A percentile compares a stretch with the other conserved stretches of the same genome.
Conservation (phyloP, 2,329 filamentous ascomycete genomes). For the Xenoacremonium recifei region DNA sequence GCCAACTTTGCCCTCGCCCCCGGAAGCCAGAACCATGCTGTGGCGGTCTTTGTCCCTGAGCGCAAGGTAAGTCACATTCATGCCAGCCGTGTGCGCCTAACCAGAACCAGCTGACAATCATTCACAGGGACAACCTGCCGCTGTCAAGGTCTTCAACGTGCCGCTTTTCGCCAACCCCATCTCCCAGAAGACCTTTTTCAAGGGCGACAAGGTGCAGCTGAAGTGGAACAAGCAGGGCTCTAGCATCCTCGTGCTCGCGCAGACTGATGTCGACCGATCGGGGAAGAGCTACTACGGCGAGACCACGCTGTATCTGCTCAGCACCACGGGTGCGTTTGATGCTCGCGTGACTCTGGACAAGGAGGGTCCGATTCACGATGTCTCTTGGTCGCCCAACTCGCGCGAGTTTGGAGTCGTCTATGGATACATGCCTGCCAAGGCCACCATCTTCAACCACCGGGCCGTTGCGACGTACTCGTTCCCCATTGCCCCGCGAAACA, state of each 20-base stretch:
- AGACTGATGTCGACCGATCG: conserved; percentile 96
- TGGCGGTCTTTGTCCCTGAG: conserved; percentile 94
- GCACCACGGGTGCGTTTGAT: conserved; percentile 87
- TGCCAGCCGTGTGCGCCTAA: neutral
- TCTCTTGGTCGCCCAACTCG: conserved; percentile 96
- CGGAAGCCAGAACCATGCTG: conserved; percentile 77
- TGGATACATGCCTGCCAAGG: conserved; percentile 98
- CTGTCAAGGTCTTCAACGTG: conserved; percentile 92
- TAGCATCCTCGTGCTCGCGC: conserved; percentile 87
- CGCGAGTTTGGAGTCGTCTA: conserved; percentile 98
- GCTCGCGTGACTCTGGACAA: conserved; percentile 91
- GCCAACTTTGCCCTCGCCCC: conserved; percentile 86
- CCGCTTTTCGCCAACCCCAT: conserved; percentile 80
- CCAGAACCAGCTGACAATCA: conserved; percentile 11
- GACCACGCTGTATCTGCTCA: conserved; percentile 93
- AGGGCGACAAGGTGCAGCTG: conserved; percentile 97
- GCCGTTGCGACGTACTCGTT: conserved; percentile 83
- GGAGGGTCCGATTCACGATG: conserved; percentile 96
- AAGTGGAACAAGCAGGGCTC: conserved; percentile 97
- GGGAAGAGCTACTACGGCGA: conserved; percentile 99
- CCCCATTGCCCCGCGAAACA: conserved; percentile 85
- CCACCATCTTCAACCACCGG: conserved; percentile 92
- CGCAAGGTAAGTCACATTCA: conserved; percentile 66
- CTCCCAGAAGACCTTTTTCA: conserved; percentile 98
- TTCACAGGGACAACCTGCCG: conserved; percentile 81